Evolutionary conservation across 2,329 filamentous ascomycete species (phyloP), one percentile per base, ranked within the genome.

Genomic region (Pyrenochaeta sp.): DNA sequence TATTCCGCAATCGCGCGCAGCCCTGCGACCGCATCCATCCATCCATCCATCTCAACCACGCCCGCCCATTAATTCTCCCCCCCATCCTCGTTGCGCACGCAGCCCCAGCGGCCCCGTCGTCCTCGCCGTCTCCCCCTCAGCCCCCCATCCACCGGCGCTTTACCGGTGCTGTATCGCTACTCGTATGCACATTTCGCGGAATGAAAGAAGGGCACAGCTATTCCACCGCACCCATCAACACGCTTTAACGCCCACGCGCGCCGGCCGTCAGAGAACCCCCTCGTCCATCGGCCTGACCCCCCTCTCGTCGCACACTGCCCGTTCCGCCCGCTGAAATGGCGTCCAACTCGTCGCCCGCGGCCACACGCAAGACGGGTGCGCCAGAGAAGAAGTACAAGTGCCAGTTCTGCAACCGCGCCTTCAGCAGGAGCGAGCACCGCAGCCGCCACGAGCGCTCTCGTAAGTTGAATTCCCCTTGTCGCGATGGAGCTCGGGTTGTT

Each of bases 341-440:
- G 69, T 83, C 89, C 73, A 81, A 86, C 73, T 86, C 91, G 73
- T 85, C 88, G 73, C 70, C 75, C 56, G 85, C 90, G 75, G 85
- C 86, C 68, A 84, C 89, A 72, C 87, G 90, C 78, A 96, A 96
- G 80, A 79, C 89, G 64, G 70, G 72, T 58, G 89, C 87, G 68
- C 92, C 93, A 51, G 95, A 98, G 83, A 94, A 96, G 83, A 97
- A 97, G 81, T 99, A 99, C 87, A 97, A 98, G 79, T 99, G 95
- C 82, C 92, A 97, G 83, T 98, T 97, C 79, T 98, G 95, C 83
- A 93, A 93, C 80, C 87, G 95, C 78, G 95, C 95, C 61, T 99
- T 99, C 78, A 97, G 93, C 81, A 86, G 95, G 77, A 97, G 92
- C 78, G 95, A 99, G 79, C 95, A 99, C 79, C 87, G 95, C 69